Evolutionary conservation across 345 rosid genomes (phyloP), one percentile per base, ranked within the genome.

Genomic region (Eucalyptus sp.): DNA sequence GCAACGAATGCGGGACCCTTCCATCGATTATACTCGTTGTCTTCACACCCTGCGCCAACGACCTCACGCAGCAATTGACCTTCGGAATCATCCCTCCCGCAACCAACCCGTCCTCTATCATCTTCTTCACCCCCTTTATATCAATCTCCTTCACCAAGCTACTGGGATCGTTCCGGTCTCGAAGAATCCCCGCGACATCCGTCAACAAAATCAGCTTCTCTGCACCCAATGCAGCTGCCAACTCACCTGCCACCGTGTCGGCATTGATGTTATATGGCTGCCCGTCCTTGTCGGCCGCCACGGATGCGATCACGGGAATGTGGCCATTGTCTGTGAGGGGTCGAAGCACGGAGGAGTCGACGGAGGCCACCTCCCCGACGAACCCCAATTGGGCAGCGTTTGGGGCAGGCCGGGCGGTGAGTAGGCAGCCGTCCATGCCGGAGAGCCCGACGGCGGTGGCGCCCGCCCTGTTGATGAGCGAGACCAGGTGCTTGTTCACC

Each of bases 31-130:
- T 96, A 91, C 99, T 97, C 1, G 99, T 96, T 4, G 99, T 96
- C 90, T 89, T 96, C 22, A 97, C 99, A 7, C 99, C 99, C 87
- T 96, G 99, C 46, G 97, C 96, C 49, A 97, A 90, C 1, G 99
- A 96, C 50, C 98, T 90, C 31, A 97, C 94, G 8, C 99, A 97
- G 71, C 99, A 97, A 89, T 92, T 95, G 29, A 97, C 99, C 88
- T 96, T 97, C 0, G 99, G 99, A 51, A 96, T 97, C 99, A 96
- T 97, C 46, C 99, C 99, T 24, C 99, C 99, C 1, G 91, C 98
- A 46, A 97, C 95, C 80, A 93, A 96, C 87, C 96, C 96, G 18
- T 94, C 96, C 48, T 89, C 94, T 20, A 95, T 94, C 98, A 97
- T 94, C 92, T 90, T 95, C 95, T 93, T 95, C 89, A 96, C 95